phyloP scores from a whole-genome alignment of 1,284 basidiomycete species.

The Fomes fomentarius region DNA sequence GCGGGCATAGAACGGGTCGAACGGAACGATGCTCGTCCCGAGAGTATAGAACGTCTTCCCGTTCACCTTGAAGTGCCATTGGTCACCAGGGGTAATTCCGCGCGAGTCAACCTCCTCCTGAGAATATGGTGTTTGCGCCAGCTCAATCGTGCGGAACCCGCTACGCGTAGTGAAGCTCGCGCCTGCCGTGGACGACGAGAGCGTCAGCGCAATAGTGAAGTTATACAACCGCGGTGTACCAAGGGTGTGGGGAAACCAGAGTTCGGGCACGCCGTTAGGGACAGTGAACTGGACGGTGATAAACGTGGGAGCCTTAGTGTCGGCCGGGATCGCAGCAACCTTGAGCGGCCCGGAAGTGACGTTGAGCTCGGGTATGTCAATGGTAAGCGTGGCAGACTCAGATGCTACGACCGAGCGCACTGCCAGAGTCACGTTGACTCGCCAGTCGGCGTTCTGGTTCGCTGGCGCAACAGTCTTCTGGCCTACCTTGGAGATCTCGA shows the following conservation, averaged over 20 bases:
- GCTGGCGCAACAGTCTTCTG: conserved; percentile 44
- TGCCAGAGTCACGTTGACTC: conserved; percentile 55
- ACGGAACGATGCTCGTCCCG: conserved; percentile 62
- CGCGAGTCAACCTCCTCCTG: conserved; percentile 45
- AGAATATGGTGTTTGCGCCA: conserved; percentile 51
- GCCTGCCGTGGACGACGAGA: conserved; percentile 15
- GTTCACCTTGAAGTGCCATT: conserved; percentile 63
- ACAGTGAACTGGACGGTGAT: conserved; percentile 49
- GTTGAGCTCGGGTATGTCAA: conserved; percentile 52
- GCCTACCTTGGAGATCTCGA: conserved; percentile 58
- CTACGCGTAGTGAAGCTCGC: conserved; percentile 45
- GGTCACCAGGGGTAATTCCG: conserved; percentile 59
- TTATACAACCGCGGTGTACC: conserved; percentile 58
- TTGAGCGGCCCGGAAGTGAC: conserved; percentile 36
- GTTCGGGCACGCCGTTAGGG: conserved; percentile 46
- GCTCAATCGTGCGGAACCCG: conserved; percentile 60
- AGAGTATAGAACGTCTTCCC: conserved; percentile 57
- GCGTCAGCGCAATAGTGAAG: conserved; percentile 42
- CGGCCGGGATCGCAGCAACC: conserved; percentile 34
- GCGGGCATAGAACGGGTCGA: conserved; percentile 61
- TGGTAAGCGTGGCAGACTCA: conserved; percentile 39
- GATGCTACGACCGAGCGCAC: conserved; percentile 46
- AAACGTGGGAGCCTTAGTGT: conserved; percentile 41
- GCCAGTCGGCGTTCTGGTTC: conserved; percentile 53
- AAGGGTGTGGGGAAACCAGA: conserved; percentile 60